Percentiles rank a stretch among this genome's conserved stretches.
Conservation (phyloP, 106 monocot genomes). For the Triglochin maritima region DNA sequence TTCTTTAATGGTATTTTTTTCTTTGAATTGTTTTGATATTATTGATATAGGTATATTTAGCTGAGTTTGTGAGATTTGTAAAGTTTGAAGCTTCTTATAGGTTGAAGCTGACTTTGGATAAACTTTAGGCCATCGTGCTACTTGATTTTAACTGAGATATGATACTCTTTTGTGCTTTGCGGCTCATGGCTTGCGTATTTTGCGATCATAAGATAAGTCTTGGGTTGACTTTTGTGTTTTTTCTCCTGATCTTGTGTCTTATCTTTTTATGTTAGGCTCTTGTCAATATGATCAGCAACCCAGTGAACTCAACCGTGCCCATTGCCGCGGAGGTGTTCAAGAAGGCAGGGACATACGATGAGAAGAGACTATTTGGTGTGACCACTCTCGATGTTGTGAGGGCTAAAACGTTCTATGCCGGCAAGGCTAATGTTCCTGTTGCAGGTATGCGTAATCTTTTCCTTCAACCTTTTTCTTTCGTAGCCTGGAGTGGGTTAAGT, state of each 20-base stretch:
- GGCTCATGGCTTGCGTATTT: no score
- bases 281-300: slow-evolving; percentile 96
- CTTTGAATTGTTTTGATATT: no score
- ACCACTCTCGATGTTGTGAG: slow-evolving; percentile 88
- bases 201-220: no score
- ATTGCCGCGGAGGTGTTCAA: slow-evolving; percentile 95
- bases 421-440: slow-evolving; percentile 63
- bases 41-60: no score
- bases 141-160: no score
- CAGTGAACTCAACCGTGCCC: slow-evolving; percentile 92
- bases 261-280: slow-evolving; percentile 25
- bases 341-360: slow-evolving; percentile 82
- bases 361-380: slow-evolving; percentile 84
- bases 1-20: no score
- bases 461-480: background rate
- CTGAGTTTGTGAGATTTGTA: no score
- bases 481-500: background rate
- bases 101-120: no score
- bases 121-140: no score
- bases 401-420: slow-evolving; percentile 92
- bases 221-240: background rate
- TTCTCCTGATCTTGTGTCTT: background rate
- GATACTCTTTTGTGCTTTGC: no score
- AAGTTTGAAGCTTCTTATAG: no score
- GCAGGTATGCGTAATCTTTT: slow-evolving; percentile 27